Evolutionary conservation across 2,329 filamentous ascomycete genomes (phyloP).

Genomic region (Arthrobotrys entomopaga): DNA sequence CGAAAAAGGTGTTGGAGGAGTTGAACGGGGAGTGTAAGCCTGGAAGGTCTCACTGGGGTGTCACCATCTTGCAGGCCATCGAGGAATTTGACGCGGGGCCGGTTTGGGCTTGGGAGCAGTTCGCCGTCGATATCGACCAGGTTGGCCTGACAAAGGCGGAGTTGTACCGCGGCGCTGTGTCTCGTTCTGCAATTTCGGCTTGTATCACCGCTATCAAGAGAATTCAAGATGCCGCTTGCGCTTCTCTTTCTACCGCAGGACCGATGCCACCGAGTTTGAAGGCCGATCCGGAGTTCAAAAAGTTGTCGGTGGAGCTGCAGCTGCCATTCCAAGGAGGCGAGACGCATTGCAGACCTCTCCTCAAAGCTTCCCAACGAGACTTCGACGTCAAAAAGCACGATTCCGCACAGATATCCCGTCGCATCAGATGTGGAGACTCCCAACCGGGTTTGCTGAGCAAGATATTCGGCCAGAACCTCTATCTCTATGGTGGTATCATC

Average conservation of each 20-base stretch:
- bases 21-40: slow-evolving; percentile 56
- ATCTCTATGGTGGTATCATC: slow-evolving; percentile 63
- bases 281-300: slow-evolving; percentile 58
- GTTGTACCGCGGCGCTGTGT: slow-evolving; percentile 63
- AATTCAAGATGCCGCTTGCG: slow-evolving; percentile 59
- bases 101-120: slow-evolving; percentile 65
- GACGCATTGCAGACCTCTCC: slow-evolving; percentile 62
- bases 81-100: slow-evolving; percentile 64
- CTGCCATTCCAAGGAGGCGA: slow-evolving; percentile 62
- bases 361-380: slow-evolving; percentile 62
- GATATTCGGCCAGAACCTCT: slow-evolving; percentile 62
- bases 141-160: slow-evolving; percentile 63
- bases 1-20: slow-evolving; percentile 59
- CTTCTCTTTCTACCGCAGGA: slow-evolving; percentile 40
- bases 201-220: slow-evolving; percentile 62
- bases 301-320: slow-evolving; percentile 61
- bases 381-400: slow-evolving; percentile 61
- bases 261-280: slow-evolving; percentile 58
- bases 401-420: slow-evolving; percentile 63
- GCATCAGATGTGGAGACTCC: slow-evolving; percentile 63
- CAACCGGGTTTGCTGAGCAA: slow-evolving; percentile 63
- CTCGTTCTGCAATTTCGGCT: slow-evolving; percentile 62
- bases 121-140: slow-evolving; percentile 63
- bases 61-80: slow-evolving; percentile 63
- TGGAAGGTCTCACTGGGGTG: slow-evolving; percentile 63